Evolutionary conservation across 805 yeast species (phyloP).

Genomic region (Hermanozyma aechmeae): DNA sequence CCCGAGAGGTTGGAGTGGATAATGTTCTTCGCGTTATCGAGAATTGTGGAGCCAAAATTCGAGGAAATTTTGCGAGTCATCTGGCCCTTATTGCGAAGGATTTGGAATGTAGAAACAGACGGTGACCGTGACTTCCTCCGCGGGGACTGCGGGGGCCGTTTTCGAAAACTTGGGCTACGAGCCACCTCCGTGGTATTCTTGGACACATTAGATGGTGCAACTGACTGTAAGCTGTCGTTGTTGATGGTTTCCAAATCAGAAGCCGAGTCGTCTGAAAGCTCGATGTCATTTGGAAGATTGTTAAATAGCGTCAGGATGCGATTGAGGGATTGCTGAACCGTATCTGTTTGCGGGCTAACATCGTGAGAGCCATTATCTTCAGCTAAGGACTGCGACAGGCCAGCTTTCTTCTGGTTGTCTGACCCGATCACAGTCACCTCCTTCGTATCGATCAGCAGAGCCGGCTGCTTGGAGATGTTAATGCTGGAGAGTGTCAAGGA

Average conservation of each 20-base stretch:
- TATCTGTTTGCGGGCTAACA: too few relatives aligned
- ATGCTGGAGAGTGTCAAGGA: constrained; percentile 21
- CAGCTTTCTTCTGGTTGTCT: too few relatives aligned
- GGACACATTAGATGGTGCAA: too few relatives aligned
- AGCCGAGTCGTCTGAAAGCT: constrained; percentile 37
- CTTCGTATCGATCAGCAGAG: constrained; percentile 13
- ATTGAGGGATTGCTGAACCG: too few relatives aligned
- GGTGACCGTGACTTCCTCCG: constrained; percentile 13
- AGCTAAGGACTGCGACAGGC: too few relatives aligned
- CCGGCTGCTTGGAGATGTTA: constrained; percentile 10
- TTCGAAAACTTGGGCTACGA: too few relatives aligned
- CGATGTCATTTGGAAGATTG: constrained; percentile 39
- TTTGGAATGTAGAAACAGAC: constrained; percentile 16
- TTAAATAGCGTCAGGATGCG: constrained; percentile 31
- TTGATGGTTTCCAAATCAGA: constrained; percentile 29
- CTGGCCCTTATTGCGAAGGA: constrained; percentile 13
- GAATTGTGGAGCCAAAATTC: constrained; percentile 21
- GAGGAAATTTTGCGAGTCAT: constrained; percentile 19
- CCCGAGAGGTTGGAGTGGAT: constrained; percentile 19
- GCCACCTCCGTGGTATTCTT: too few relatives aligned
- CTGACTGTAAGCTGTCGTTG: constrained; percentile 6
- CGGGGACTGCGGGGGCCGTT: too few relatives aligned
- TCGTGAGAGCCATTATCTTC: too few relatives aligned
- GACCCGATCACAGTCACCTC: constrained; percentile 24
- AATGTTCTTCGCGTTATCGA: constrained; percentile 31